Percentiles rank a stretch among this genome's conserved stretches.
phyloP scores from a whole-genome alignment of 2,329 filamentous ascomycete species.

The Paraphaeosphaeria minitans region DNA sequence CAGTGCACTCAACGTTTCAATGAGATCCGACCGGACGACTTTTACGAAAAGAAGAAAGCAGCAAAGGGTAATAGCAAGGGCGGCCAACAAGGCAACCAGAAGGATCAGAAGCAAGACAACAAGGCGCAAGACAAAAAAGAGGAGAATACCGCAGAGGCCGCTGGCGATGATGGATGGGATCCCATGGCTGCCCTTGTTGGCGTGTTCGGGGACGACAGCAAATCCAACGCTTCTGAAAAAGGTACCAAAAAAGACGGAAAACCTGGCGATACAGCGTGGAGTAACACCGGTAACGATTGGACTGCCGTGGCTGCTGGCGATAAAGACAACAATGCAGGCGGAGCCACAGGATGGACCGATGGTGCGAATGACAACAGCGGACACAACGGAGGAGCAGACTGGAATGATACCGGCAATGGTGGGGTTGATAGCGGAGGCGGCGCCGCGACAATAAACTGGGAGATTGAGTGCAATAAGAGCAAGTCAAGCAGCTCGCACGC shows the following conservation, averaged over 20 bases:
- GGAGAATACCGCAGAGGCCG: not conserved
- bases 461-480: not conserved
- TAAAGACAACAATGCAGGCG: not conserved
- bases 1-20: slow-evolving; percentile 38
- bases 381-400: too few species aligned
- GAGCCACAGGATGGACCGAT: not conserved
- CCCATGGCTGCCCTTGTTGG: not conserved
- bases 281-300: not conserved
- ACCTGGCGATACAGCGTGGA: not conserved
- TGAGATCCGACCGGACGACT: slow-evolving; percentile 41
- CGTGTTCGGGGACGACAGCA: not conserved
- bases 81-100: slow-evolving; percentile 9
- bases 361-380: not conserved
- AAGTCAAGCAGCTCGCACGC: not conserved
- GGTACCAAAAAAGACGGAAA: not conserved
- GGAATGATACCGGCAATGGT: not conserved
- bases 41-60: slow-evolving; percentile 10
- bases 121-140: not conserved
- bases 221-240: not conserved
- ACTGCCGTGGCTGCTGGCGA: not conserved
- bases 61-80: slow-evolving; percentile 11
- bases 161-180: not conserved
- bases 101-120: not conserved
- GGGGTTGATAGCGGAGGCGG: not conserved
- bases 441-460: not conserved